These are phyloP conservation scores for Cryptococcus sp. DNA, from an alignment of 1,284 basidiomycete genomes.

Conservation along the genomic window DNA sequence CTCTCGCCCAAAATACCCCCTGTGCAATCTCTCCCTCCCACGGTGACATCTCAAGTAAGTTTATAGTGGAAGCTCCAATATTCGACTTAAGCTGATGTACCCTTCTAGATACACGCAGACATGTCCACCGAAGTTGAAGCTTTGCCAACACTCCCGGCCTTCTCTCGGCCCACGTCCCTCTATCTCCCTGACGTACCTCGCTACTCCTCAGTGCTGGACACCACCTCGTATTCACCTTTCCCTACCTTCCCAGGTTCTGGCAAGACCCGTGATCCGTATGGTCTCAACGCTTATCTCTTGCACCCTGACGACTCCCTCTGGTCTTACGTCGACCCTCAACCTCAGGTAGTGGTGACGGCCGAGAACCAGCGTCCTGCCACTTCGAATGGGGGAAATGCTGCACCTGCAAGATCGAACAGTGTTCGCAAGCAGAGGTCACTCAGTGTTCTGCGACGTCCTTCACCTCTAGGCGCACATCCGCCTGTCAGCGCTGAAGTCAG, in stretches of 20 bases:
- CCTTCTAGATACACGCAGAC: conserved; percentile 4
- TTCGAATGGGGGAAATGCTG: not conserved
- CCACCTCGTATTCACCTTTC: conserved; percentile 46
- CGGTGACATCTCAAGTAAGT: not conserved
- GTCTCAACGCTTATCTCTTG: conserved; percentile 43
- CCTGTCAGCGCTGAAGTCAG: conserved; percentile 24
- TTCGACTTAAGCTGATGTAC: not conserved
- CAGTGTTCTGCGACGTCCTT: conserved; percentile 18
- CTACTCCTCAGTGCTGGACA: conserved; percentile 23
- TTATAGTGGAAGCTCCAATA: not conserved
- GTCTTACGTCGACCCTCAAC: conserved; percentile 34
- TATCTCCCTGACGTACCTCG: conserved; percentile 26
- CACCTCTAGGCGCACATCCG: conserved; percentile 28
- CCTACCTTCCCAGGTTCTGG: conserved; percentile 33
- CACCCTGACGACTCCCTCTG: conserved; percentile 41
- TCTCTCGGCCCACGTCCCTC: conserved; percentile 32
- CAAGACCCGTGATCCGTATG: conserved; percentile 37
- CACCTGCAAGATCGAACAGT: conserved; percentile 1
- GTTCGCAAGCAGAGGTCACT: conserved; percentile 13
- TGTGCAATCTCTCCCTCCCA: not conserved
- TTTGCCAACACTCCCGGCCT: conserved; percentile 11
- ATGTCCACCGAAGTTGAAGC: conserved; percentile 21
- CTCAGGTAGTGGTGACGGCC: conserved; percentile 11
- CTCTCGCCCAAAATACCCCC: not conserved
- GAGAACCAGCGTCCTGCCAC: conserved; percentile 1